Percentiles rank a stretch among this genome's conserved stretches.
Conservation (phyloP, 495 filamentous ascomycete species). For the Aspergillus haitiensis region DNA sequence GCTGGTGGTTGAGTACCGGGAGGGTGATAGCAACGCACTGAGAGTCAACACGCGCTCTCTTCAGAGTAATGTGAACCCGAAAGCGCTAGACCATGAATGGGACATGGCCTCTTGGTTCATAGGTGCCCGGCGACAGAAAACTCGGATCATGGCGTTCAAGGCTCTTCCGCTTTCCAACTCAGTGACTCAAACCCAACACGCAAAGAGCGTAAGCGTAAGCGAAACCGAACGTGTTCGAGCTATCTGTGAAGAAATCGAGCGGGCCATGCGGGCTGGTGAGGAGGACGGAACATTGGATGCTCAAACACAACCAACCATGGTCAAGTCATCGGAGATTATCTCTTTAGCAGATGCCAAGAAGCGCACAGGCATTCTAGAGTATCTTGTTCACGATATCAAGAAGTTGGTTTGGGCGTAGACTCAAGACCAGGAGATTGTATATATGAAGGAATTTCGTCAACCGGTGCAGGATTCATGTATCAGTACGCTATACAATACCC, state of each 20-base stretch:
- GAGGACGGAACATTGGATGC: constrained; percentile 23
- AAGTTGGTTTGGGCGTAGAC: constrained; percentile 83
- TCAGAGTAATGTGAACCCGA: constrained; percentile 50
- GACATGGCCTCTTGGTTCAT: constrained; percentile 46
- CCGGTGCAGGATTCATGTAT: too few relatives aligned
- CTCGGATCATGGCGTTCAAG: constrained; percentile 59
- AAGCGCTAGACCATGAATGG: constrained; percentile 37
- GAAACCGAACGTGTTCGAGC: constrained; percentile 69
- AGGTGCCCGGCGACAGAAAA: constrained; percentile 33
- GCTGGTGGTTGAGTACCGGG: constrained; percentile 72
- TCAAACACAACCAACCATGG: constrained; percentile 26
- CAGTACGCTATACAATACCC: too few relatives aligned
- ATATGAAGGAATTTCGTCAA: too few relatives aligned
- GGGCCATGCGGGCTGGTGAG: constrained; percentile 38
- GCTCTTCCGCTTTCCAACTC: constrained; percentile 39
- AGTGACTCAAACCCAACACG: constrained; percentile 42
- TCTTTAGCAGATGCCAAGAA: constrained; percentile 79
- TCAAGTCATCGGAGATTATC: constrained; percentile 78
- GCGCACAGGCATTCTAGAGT: constrained; percentile 82
- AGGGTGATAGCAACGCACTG: constrained; percentile 62
- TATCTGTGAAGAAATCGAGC: constrained; percentile 63
- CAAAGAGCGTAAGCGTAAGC: constrained; percentile 46
- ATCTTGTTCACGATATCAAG: constrained; percentile 81
- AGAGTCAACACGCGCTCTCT: constrained; percentile 84
- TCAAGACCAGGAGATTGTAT: not conserved